phyloP scores from a whole-genome alignment of 139 green algal species.

The Raphidocelis subcapitata region DNA sequence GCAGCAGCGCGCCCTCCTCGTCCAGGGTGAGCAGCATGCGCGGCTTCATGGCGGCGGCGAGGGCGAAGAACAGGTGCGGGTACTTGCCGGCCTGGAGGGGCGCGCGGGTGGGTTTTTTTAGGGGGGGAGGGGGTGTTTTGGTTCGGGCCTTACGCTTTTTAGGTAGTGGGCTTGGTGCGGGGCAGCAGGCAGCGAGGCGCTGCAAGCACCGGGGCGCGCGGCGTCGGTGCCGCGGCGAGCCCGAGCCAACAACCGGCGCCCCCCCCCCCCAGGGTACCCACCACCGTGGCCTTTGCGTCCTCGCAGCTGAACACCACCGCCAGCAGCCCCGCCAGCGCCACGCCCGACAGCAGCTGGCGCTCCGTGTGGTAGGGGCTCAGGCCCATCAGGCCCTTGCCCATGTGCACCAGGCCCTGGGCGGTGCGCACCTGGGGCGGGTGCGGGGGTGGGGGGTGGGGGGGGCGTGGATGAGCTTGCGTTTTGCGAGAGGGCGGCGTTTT shows the following conservation, averaged over 20 bases:
- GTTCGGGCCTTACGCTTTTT: too few relatives aligned
- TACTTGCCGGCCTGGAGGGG: conserved; percentile 82
- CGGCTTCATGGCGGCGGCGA: conserved; percentile 88
- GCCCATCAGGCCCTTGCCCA: conserved; percentile 97
- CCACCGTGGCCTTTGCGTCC: conserved; percentile 71
- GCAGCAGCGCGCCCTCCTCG: conserved; percentile 80
- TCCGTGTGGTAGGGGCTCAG: conserved; percentile 91
- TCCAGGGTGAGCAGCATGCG: conserved; percentile 98
- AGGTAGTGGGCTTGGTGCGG: too few relatives aligned
- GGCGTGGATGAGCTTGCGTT: too few relatives aligned
- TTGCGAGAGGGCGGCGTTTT: too few relatives aligned
- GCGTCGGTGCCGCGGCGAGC: too few relatives aligned
- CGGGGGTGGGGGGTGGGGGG: too few relatives aligned
- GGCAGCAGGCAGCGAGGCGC: too few relatives aligned
- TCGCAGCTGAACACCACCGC: conserved; percentile 75
- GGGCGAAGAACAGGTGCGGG: conserved; percentile 92
- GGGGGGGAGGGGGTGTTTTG: too few relatives aligned
- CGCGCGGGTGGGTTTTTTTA: too few relatives aligned
- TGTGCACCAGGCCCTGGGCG: conserved; percentile 87
- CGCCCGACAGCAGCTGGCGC: conserved; percentile 79
- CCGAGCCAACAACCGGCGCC: neutral
- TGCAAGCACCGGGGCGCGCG: too few relatives aligned
- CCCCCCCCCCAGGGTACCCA: neutral
- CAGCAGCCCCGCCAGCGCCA: conserved; percentile 82
- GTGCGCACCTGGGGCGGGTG: conserved; percentile 34